Evolutionary conservation across 2,329 filamentous ascomycete species (phyloP).

Genomic region (Neofusicoccum parvum): DNA sequence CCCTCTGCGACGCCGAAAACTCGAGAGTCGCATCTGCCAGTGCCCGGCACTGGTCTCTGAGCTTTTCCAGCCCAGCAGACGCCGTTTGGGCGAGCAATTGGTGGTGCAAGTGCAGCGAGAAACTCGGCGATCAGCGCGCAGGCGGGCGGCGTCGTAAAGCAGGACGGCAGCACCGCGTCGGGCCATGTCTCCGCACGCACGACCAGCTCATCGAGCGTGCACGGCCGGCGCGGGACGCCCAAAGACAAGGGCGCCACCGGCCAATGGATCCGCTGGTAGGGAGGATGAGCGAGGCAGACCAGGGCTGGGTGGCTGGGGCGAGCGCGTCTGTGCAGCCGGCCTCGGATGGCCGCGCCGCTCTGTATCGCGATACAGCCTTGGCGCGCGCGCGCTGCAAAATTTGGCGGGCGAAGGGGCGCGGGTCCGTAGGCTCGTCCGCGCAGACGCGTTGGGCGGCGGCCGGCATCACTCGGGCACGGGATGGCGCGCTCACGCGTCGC

Average conservation of each 20-base stretch:
- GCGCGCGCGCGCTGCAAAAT: not conserved
- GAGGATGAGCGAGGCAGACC: too few relatives aligned
- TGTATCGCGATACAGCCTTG: constrained; percentile 11
- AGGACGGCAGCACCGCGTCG: not conserved
- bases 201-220: not conserved
- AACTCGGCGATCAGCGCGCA: not conserved
- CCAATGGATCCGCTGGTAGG: not conserved
- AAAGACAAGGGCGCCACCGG: not conserved
- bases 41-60: not conserved
- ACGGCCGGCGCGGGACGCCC: not conserved
- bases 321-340: not conserved
- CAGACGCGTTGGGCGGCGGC: not conserved
- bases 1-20: not conserved
- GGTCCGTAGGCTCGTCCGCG: not conserved
- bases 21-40: not conserved
- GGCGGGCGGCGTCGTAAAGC: not conserved
- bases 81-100: not conserved
- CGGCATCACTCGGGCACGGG: not conserved
- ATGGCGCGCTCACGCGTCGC: not conserved
- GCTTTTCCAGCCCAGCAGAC: not conserved
- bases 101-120: not conserved
- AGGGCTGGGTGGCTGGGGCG: not conserved
- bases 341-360: not conserved
- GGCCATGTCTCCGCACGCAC: not conserved
- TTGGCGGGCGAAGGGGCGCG: not conserved